Evolutionary conservation across 345 rosid species (phyloP).

Genomic region (Sisymbrium altissimum): DNA sequence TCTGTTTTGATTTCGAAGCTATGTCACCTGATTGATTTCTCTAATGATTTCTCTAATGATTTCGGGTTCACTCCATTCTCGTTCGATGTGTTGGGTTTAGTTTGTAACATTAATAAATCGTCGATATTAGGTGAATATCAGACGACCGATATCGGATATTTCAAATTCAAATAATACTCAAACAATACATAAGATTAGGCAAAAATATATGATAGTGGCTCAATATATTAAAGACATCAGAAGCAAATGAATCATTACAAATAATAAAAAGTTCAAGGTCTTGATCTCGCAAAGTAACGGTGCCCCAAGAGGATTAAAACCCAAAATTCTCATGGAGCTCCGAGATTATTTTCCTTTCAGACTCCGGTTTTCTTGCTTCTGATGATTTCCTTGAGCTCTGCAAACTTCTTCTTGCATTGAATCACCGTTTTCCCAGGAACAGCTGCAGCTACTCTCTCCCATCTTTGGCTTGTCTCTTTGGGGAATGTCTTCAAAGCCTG

Average conservation of each 20-base stretch:
- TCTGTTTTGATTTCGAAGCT: background rate
- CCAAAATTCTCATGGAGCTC: slow-evolving; percentile 36
- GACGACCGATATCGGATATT: background rate
- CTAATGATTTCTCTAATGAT: too few relatives aligned
- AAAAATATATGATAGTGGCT: slow-evolving; percentile 2
- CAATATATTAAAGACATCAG: slow-evolving; percentile 1
- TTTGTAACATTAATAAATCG: too few relatives aligned
- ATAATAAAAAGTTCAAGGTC: slow-evolving; percentile 10
- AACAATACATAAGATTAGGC: background rate
- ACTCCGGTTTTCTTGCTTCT: slow-evolving; percentile 64
- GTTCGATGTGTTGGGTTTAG: too few relatives aligned
- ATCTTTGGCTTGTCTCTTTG: slow-evolving; percentile 79
- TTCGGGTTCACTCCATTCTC: too few relatives aligned
- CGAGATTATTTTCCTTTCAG: background rate
- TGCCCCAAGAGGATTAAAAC: slow-evolving; percentile 26
- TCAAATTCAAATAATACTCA: background rate
- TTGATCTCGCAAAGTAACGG: slow-evolving; percentile 4
- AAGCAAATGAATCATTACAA: slow-evolving; percentile 30
- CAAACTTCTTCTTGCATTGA: slow-evolving; percentile 94
- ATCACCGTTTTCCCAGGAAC: slow-evolving; percentile 90
- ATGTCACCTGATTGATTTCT: too few relatives aligned
- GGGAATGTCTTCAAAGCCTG: slow-evolving; percentile 98
- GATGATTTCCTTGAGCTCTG: slow-evolving; percentile 73
- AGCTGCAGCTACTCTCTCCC: slow-evolving; percentile 98
- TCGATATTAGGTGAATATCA: background rate